A percentile compares a stretch with the other conserved stretches of the same genome.
Conservation (phyloP, 1,284 basidiomycete species). For the Cryptococcus sp. region DNA sequence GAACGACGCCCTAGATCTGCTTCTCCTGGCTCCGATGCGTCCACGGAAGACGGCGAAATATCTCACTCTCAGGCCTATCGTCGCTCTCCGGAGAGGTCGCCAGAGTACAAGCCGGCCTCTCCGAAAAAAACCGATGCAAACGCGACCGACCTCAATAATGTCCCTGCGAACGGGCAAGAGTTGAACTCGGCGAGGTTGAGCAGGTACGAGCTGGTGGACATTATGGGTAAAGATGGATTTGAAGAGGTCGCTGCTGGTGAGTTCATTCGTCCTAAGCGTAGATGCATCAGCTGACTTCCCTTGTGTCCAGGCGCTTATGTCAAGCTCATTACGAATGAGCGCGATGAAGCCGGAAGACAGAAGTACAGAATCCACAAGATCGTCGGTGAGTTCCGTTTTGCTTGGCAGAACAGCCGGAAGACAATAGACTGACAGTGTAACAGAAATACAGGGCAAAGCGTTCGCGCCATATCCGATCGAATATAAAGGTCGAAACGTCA, state of each 20-base stretch:
- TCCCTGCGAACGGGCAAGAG: conserved; percentile 65
- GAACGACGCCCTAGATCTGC: conserved; percentile 60
- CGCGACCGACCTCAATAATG: conserved; percentile 62
- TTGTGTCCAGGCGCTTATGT: conserved; percentile 69
- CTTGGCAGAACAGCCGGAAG: not conserved
- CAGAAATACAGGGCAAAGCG: not conserved
- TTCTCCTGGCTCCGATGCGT: conserved; percentile 32
- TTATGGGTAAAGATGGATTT: conserved; percentile 37
- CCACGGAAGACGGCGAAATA: conserved; percentile 67
- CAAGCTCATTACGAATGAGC: conserved; percentile 66
- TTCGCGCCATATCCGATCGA: conserved; percentile 70
- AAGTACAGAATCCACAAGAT: conserved; percentile 84
- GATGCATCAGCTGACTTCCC: conserved; percentile 3
- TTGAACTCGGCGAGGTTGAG: conserved; percentile 72
- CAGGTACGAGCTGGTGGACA: conserved; percentile 69
- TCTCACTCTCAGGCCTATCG: conserved; percentile 63
- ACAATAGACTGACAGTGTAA: not conserved
- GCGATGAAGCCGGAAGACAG: conserved; percentile 59
- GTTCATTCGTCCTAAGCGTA: conserved; percentile 2
- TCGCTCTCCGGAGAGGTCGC: conserved; percentile 54
- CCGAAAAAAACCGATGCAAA: conserved; percentile 60
- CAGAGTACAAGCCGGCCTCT: conserved; percentile 56
- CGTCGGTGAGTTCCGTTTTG: conserved; percentile 58
- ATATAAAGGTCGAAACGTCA: conserved; percentile 53
- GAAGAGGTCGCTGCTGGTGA: conserved; percentile 32